phyloP scores from a whole-genome alignment of 306 rosid species.

The Cicer bijugum region DNA sequence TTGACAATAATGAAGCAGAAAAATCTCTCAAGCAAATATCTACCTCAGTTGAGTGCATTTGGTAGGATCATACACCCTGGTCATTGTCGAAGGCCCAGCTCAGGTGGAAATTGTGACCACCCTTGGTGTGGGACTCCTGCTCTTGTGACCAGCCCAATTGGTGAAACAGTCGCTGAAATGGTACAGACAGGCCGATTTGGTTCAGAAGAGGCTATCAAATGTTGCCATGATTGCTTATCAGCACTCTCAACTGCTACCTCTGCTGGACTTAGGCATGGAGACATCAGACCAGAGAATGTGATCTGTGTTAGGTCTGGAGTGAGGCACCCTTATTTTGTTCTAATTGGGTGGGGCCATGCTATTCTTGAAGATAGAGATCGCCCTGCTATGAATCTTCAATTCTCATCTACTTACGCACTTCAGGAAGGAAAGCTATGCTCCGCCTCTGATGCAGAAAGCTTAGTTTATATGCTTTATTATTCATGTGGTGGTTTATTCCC shows the following conservation, averaged over 20 bases:
- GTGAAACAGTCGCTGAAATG: conserved; percentile 84
- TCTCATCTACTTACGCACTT: conserved; percentile 88
- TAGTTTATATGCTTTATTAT: conserved; percentile 89
- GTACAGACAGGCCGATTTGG: conserved; percentile 67
- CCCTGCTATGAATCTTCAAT: conserved; percentile 93
- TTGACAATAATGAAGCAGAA: conserved; percentile 87
- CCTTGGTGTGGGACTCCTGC: conserved; percentile 99
- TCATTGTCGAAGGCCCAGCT: conserved; percentile 77
- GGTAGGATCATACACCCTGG: conserved; percentile 98
- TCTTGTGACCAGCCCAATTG: conserved; percentile 89
- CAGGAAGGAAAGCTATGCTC: conserved; percentile 96
- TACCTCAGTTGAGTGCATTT: conserved; percentile 85
- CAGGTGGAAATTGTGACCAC: conserved; percentile 91
- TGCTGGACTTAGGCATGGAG: conserved; percentile 93
- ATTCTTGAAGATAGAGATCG: conserved; percentile 97
- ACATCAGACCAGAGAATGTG: conserved; percentile 89
- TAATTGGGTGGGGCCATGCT: conserved; percentile 95
- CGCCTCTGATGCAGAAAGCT: conserved; percentile 97
- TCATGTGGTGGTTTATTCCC: conserved; percentile 80
- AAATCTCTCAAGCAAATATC: conserved; percentile 80
- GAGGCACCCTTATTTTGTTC: conserved; percentile 71
- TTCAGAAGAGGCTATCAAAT: conserved; percentile 76
- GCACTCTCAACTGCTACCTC: conserved; percentile 83
- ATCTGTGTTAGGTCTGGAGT: conserved; percentile 66
- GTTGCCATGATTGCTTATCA: conserved; percentile 94